A percentile compares a stretch with the other conserved stretches of the same genome.
Conservation (phyloP, 352 stramenopile genomes). For the Nothophytophthora sp. region DNA sequence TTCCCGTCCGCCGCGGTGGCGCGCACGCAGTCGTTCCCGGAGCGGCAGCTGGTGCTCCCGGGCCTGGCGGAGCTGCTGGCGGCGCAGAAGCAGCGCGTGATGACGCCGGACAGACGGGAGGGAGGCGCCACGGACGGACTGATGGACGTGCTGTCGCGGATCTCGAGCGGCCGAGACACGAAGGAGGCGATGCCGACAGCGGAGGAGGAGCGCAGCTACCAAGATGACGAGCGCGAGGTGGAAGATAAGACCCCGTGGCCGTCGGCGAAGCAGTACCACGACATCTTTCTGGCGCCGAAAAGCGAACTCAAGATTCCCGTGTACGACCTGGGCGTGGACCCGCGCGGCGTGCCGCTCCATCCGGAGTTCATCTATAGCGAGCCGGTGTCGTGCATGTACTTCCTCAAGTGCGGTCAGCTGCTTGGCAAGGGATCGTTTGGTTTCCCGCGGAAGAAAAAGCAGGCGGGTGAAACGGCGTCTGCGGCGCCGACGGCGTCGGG, state of each 20-base stretch:
- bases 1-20: background rate
- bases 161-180: background rate
- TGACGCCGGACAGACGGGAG: constrained; percentile 5
- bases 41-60: constrained; percentile 31
- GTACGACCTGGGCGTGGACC: constrained; percentile 73
- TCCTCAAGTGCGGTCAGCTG: constrained; percentile 58
- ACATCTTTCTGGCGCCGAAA: constrained; percentile 44
- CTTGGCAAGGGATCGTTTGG: constrained; percentile 73
- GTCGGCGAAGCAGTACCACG: constrained; percentile 64
- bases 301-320: constrained; percentile 48
- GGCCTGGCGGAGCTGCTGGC: constrained; percentile 43
- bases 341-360: constrained; percentile 67
- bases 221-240: constrained; percentile 34
- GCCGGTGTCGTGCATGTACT: constrained; percentile 78
- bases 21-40: background rate
- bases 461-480: constrained; percentile 4
- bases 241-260: constrained; percentile 83
- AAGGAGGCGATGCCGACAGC: background rate
- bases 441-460: constrained; percentile 66
- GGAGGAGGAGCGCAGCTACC: constrained; percentile 8
- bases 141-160: constrained; percentile 20
- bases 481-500: constrained; percentile 8
- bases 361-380: constrained; percentile 81
- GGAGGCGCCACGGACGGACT: constrained; percentile 9
- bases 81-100: constrained; percentile 27